Percentiles rank a stretch among this genome's conserved stretches.
Conservation (phyloP, 306 rosid species). For the Pyrus communis region DNA sequence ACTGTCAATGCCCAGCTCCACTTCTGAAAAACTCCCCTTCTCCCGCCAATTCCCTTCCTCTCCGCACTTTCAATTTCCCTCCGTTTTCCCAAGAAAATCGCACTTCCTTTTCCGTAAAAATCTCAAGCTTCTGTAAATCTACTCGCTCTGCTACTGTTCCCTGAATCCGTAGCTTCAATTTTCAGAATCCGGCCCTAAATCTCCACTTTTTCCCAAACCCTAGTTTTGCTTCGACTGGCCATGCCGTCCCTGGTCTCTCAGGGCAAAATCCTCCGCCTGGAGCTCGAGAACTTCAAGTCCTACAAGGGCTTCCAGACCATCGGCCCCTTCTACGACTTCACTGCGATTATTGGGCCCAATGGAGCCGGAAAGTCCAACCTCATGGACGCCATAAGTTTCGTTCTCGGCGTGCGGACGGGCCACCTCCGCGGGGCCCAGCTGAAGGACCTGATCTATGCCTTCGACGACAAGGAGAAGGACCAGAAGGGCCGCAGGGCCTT, state of each 20-base stretch:
- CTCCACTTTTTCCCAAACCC: neutral
- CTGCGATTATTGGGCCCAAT: slow-evolving; percentile 93
- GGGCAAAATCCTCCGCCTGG: slow-evolving; percentile 79
- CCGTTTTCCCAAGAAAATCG: neutral
- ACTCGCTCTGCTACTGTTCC: neutral
- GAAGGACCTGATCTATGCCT: slow-evolving; percentile 88
- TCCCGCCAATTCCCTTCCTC: slow-evolving; percentile 33
- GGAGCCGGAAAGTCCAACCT: slow-evolving; percentile 97
- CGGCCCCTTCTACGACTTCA: slow-evolving; percentile 92
- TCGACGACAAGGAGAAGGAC: slow-evolving; percentile 81
- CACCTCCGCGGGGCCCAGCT: slow-evolving; percentile 97
- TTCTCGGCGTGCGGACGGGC: slow-evolving; percentile 88
- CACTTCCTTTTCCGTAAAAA: neutral
- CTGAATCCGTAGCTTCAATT: neutral
- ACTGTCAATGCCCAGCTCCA: neutral
- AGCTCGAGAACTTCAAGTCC: slow-evolving; percentile 93
- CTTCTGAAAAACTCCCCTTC: neutral
- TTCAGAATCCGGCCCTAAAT: slow-evolving; percentile 1
- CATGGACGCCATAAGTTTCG: slow-evolving; percentile 99
- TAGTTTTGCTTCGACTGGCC: slow-evolving; percentile 12
- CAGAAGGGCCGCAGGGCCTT: slow-evolving; percentile 83
- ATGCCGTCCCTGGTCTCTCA: slow-evolving; percentile 84
- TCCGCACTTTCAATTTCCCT: neutral
- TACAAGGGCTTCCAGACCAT: slow-evolving; percentile 80
- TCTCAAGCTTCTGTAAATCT: neutral